Conservation (phyloP, 352 stramenopile species). For the Plasmopara muralis region DNA sequence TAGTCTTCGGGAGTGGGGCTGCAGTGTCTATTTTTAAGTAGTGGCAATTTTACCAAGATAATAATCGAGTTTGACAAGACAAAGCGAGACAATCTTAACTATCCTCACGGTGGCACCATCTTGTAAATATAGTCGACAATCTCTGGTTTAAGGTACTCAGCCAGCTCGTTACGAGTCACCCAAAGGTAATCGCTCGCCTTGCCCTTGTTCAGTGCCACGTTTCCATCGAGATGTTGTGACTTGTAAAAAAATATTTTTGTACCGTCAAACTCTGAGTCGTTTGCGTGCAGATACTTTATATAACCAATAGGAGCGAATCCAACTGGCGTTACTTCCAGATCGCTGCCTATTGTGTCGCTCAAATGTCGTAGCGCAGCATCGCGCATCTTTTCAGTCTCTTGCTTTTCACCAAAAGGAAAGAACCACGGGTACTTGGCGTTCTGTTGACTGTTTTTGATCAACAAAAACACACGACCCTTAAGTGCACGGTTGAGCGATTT, state of each 20-base stretch:
- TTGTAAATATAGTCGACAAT: constrained; percentile 69
- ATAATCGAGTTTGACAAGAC: too few species aligned
- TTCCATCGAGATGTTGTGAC: constrained; percentile 52
- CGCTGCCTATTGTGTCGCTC: constrained; percentile 31
- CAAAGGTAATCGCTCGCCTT: constrained; percentile 75
- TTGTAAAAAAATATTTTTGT: constrained; percentile 89
- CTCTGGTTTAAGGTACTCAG: constrained; percentile 67
- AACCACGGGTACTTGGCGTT: constrained; percentile 71
- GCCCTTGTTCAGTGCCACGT: constrained; percentile 49
- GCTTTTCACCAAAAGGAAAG: constrained; percentile 62
- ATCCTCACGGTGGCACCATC: constrained; percentile 56
- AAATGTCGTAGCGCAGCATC: constrained; percentile 67
- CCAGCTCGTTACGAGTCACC: constrained; percentile 68
- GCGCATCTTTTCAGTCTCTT: constrained; percentile 68
- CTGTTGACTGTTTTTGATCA: constrained; percentile 48
- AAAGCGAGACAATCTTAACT: too few species aligned
- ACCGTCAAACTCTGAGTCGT: constrained; percentile 49
- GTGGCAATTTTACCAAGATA: too few species aligned
- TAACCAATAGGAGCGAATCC: constrained; percentile 75
- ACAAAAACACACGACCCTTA: constrained; percentile 71
- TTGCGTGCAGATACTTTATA: constrained; percentile 59
- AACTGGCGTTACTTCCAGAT: constrained; percentile 46
- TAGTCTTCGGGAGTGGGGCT: too few species aligned
- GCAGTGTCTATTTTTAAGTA: too few species aligned
- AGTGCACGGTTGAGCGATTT: constrained; percentile 81